These are phyloP conservation scores for Gentiana macrophylla DNA, from an alignment of 257 asterid genomes.

Conservation along the genomic window DNA sequence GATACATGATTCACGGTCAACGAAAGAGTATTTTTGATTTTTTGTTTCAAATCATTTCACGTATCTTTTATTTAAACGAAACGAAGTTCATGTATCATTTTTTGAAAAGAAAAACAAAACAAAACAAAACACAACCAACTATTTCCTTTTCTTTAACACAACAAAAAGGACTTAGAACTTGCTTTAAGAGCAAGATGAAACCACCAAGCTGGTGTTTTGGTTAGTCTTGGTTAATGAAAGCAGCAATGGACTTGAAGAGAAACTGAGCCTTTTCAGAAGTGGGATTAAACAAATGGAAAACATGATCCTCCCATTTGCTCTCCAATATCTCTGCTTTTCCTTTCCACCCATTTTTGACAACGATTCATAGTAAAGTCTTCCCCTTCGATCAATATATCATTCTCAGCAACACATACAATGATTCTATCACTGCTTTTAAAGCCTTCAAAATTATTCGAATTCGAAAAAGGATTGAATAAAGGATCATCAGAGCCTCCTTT, in stretches of 20 bases:
- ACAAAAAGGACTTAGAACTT: too few species aligned
- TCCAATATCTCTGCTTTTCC: constrained; percentile 44
- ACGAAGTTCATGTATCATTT: too few species aligned
- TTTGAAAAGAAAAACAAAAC: too few species aligned
- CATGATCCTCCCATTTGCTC: constrained; percentile 63
- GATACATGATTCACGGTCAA: too few species aligned
- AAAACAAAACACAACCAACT: too few species aligned
- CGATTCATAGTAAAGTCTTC: constrained; percentile 29
- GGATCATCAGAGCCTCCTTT: constrained; percentile 56
- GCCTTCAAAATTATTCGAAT: constrained; percentile 23
- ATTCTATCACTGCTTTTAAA: constrained; percentile 25
- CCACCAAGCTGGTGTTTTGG: too few species aligned
- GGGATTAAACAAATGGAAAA: constrained; percentile 51
- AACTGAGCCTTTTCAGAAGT: constrained; percentile 20
- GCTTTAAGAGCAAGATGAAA: too few species aligned
- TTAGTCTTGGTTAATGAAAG: constrained; percentile 30
- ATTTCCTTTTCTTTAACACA: too few species aligned
- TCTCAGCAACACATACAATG: constrained; percentile 53
- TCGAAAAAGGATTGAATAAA: constrained; percentile 50
- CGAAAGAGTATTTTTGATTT: too few species aligned
- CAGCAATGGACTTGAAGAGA: constrained; percentile 27
- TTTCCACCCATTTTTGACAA: constrained; percentile 32
- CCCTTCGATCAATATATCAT: constrained; percentile 69
- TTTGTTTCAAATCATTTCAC: too few species aligned
- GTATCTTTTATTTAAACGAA: too few species aligned